A percentile compares a stretch with the other conserved stretches of the same genome.
These are phyloP conservation scores for Bjerkandera adusta DNA, from an alignment of 1,284 basidiomycete genomes.

Conservation along the genomic window DNA sequence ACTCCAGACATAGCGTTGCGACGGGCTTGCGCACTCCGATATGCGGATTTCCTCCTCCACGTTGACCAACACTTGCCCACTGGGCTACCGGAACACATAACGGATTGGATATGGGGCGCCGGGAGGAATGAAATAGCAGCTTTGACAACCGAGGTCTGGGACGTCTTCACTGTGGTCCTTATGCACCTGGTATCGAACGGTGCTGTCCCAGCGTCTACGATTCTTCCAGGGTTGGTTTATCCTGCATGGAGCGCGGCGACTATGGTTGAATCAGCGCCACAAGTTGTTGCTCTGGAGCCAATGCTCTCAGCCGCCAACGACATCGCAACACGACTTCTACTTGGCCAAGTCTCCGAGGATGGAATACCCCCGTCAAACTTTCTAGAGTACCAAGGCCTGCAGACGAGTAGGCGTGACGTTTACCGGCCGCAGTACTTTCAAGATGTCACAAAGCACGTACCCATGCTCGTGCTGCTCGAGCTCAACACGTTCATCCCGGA, in stretches of 20 bases:
- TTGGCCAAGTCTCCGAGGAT: conserved; percentile 48
- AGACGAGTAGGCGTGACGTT: conserved; percentile 62
- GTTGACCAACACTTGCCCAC: conserved; percentile 71
- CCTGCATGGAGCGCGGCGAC: conserved; percentile 66
- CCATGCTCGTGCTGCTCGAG: conserved; percentile 67
- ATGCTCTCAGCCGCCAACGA: conserved; percentile 60
- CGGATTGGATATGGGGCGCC: conserved; percentile 65
- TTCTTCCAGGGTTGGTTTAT: conserved; percentile 70
- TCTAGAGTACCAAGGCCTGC: conserved; percentile 63
- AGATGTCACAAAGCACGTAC: conserved; percentile 57
- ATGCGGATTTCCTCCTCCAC: conserved; percentile 65
- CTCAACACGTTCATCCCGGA: conserved; percentile 51
- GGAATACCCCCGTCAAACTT: conserved; percentile 48
- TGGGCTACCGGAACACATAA: conserved; percentile 65
- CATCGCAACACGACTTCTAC: conserved; percentile 57
- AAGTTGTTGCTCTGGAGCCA: conserved; percentile 41
- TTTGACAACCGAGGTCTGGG: conserved; percentile 62
- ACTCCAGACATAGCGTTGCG: conserved; percentile 44
- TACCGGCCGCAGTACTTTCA: conserved; percentile 65
- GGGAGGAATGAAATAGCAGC: conserved; percentile 60
- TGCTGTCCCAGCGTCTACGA: conserved; percentile 65
- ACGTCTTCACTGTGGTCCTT: conserved; percentile 57
- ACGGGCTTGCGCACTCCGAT: conserved; percentile 54
- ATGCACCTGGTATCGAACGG: conserved; percentile 65
- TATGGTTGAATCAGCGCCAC: conserved; percentile 32